Percentiles rank a stretch among this genome's conserved stretches.
These are phyloP conservation scores for Powellomyces hirtus DNA, from an alignment of 192 early-diverging fungal species.

Conservation along the genomic window DNA sequence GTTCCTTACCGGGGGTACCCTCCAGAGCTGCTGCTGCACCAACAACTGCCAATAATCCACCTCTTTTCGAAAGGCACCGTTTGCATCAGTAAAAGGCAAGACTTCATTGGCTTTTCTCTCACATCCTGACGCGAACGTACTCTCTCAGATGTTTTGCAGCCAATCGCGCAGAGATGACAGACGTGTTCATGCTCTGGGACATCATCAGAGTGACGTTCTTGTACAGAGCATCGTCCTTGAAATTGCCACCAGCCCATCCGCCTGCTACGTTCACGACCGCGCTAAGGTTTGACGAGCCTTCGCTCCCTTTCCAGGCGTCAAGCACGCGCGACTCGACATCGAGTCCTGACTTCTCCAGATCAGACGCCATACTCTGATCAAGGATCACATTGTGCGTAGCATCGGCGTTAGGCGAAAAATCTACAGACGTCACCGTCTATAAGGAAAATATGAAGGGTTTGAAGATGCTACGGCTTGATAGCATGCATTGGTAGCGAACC, in stretches of 20 bases:
- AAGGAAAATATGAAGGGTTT: neutral
- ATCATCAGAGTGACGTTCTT: slow-evolving; percentile 72
- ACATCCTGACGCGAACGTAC: slow-evolving; percentile 56
- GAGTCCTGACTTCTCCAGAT: slow-evolving; percentile 61
- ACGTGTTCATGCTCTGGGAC: slow-evolving; percentile 78
- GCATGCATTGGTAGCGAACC: slow-evolving; percentile 34
- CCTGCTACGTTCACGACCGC: slow-evolving; percentile 92
- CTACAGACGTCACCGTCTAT: slow-evolving; percentile 76
- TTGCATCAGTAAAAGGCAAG: neutral
- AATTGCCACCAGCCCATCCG: slow-evolving; percentile 92
- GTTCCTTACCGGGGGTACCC: neutral
- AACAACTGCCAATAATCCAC: neutral
- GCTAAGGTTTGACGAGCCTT: slow-evolving; percentile 53
- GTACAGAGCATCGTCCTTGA: slow-evolving; percentile 62
- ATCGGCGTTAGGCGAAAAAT: slow-evolving; percentile 67
- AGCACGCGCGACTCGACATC: slow-evolving; percentile 42
- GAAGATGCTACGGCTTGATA: neutral
- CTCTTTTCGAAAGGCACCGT: slow-evolving; percentile 21
- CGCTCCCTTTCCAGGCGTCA: slow-evolving; percentile 29
- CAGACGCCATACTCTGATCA: slow-evolving; percentile 23
- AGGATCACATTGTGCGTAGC: slow-evolving; percentile 74
- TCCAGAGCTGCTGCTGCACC: slow-evolving; percentile 9
- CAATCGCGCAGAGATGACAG: slow-evolving; percentile 78
- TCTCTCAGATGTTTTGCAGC: slow-evolving; percentile 69
- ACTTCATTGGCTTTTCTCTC: neutral